Percentiles rank a stretch among this genome's conserved stretches.
phyloP scores from a whole-genome alignment of 805 yeast species.

The Kuraishia floccosa region DNA sequence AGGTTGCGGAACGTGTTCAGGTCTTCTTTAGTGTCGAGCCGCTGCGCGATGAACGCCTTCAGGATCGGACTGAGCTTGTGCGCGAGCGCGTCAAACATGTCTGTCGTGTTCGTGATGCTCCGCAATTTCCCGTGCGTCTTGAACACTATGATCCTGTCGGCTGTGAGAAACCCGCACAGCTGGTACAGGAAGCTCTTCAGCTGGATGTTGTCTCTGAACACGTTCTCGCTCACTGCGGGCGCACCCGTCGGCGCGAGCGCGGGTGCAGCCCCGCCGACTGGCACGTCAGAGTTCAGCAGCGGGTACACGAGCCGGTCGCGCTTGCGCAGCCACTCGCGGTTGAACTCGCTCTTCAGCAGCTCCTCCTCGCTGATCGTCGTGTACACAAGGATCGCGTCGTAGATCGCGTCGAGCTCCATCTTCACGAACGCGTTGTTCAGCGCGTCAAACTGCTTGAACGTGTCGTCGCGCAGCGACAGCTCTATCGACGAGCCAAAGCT shows the following conservation, averaged over 20 bases:
- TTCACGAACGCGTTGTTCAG: constrained; percentile 31
- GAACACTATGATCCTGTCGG: constrained; percentile 58
- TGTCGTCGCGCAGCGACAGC: constrained; percentile 49
- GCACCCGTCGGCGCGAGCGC: constrained; percentile 16
- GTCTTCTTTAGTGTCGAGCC: constrained; percentile 27
- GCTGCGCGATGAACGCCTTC: constrained; percentile 29
- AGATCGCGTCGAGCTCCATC: constrained; percentile 61
- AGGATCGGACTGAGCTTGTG: constrained; percentile 51
- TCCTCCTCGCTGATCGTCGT: constrained; percentile 57
- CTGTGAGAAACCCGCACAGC: constrained; percentile 64
- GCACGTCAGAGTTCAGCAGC: constrained; percentile 5
- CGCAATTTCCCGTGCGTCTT: constrained; percentile 58
- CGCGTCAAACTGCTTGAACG: constrained; percentile 29
- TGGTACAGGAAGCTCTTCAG: constrained; percentile 47
- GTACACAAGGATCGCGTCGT: constrained; percentile 76
- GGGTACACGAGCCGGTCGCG: constrained; percentile 65
- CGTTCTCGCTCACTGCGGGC: too few species aligned
- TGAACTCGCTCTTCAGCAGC: constrained; percentile 50
- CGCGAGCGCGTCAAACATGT: constrained; percentile 64
- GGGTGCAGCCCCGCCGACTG: constrained; percentile 20
- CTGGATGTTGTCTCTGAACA: constrained; percentile 26
- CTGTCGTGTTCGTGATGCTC: constrained; percentile 48
- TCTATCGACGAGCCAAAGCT: constrained; percentile 85
- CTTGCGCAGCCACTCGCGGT: constrained; percentile 60
- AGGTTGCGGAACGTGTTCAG: constrained; percentile 46